phyloP scores from a whole-genome alignment of 1,284 basidiomycete species.

The Moesziomyces antarcticus region DNA sequence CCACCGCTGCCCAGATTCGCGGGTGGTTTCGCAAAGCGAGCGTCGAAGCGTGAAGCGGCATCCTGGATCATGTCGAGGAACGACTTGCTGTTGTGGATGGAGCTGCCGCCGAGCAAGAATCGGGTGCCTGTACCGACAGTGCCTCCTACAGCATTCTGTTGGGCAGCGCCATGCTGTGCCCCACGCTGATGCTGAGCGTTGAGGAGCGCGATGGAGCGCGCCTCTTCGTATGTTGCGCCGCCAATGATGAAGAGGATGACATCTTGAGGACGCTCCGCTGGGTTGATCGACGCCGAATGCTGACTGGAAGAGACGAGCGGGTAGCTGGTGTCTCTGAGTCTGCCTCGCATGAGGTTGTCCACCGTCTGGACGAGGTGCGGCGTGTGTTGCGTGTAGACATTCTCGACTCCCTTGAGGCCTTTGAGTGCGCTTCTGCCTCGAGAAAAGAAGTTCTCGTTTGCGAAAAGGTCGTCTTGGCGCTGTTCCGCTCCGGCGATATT shows the following conservation, averaged over 20 bases:
- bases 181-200: conserved; percentile 51
- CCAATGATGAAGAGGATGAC: conserved; percentile 67
- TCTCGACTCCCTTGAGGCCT: conserved; percentile 97
- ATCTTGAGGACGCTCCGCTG: conserved; percentile 56
- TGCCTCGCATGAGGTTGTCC: conserved; percentile 87
- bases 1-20: conserved; percentile 34
- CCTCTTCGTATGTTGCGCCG: conserved; percentile 66
- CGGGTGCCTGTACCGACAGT: conserved; percentile 43
- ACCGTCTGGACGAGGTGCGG: conserved; percentile 93
- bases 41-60: conserved; percentile 57
- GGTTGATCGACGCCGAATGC: background rate
- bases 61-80: conserved; percentile 64
- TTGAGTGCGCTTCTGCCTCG: conserved; percentile 94
- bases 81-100: conserved; percentile 56
- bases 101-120: conserved; percentile 64
- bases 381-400: conserved; percentile 97
- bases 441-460: conserved; percentile 92
- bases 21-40: conserved; percentile 49
- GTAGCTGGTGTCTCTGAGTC: conserved; percentile 86
- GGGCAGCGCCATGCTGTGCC: conserved; percentile 14
- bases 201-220: conserved; percentile 58
- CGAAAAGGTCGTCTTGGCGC: conserved; percentile 96
- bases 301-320: conserved; percentile 72
- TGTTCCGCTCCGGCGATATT: conserved; percentile 95
- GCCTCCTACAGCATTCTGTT: conserved; percentile 23